Percentiles rank a stretch among this genome's conserved stretches.
Conservation (phyloP, 2,329 filamentous ascomycete genomes). For the Talaromyces funiculosus region DNA sequence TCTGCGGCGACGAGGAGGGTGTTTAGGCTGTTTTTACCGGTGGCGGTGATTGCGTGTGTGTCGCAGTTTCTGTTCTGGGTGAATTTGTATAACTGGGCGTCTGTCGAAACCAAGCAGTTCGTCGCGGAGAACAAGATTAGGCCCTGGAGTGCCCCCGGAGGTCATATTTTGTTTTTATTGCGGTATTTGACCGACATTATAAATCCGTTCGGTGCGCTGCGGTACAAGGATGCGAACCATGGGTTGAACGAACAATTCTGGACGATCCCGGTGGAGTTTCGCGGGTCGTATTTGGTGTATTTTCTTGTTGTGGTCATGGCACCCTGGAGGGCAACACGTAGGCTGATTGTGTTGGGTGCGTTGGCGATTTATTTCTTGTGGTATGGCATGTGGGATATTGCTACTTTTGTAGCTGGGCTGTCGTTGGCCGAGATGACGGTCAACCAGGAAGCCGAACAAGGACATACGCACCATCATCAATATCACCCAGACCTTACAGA, state of each 20-base stretch:
- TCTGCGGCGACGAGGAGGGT: constrained; percentile 24
- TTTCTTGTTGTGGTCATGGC: constrained; percentile 7
- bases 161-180: background rate
- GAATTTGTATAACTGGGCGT: constrained; percentile 15
- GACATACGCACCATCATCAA: background rate
- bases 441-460: constrained; percentile 1
- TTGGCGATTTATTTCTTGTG: constrained; percentile 1
- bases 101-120: background rate
- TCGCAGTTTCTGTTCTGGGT: constrained; percentile 20
- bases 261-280: constrained; percentile 24
- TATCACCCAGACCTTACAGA: background rate
- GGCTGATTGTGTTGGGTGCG: background rate
- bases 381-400: constrained; percentile 10
- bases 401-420: constrained; percentile 8
- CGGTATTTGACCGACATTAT: constrained; percentile 2
- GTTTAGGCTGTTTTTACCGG: constrained; percentile 29
- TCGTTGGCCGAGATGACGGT: constrained; percentile 8
- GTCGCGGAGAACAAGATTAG: background rate
- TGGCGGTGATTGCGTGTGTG: constrained; percentile 19
- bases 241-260: constrained; percentile 21
- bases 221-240: background rate
- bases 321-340: background rate
- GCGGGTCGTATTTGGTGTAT: constrained; percentile 22
- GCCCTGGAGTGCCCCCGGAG: constrained; percentile 3
- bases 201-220: background rate